These are phyloP conservation scores for Heterobasidion annosum DNA, from an alignment of 1,284 basidiomycete genomes.

Conservation along the genomic window DNA sequence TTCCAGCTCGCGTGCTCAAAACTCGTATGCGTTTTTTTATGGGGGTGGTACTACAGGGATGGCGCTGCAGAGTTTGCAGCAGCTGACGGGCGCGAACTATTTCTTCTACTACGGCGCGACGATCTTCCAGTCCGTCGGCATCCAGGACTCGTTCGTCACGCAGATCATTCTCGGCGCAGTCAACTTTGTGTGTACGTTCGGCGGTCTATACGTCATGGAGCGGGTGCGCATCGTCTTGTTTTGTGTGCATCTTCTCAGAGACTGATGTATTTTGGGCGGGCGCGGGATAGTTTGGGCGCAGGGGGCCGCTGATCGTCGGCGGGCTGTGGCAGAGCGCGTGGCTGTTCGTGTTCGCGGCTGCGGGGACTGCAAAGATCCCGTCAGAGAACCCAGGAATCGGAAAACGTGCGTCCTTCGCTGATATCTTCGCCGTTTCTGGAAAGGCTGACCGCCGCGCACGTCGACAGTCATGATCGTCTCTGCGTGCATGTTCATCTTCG, in stretches of 20 bases:
- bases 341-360: constrained; percentile 73
- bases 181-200: constrained; percentile 64
- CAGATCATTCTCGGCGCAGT: constrained; percentile 69
- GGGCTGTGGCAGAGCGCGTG: constrained; percentile 69
- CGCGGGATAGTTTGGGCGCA: constrained; percentile 42
- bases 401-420: constrained; percentile 28
- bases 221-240: constrained; percentile 25
- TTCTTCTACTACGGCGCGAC: constrained; percentile 71
- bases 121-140: constrained; percentile 61
- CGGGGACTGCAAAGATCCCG: constrained; percentile 61
- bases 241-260: background rate
- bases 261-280: background rate
- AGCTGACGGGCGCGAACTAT: constrained; percentile 67
- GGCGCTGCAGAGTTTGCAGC: constrained; percentile 65
- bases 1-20: background rate
- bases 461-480: constrained; percentile 61
- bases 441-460: constrained; percentile 2
- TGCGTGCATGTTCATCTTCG: constrained; percentile 74
- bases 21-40: no score
- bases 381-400: constrained; percentile 37
- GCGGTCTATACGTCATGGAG: constrained; percentile 65
- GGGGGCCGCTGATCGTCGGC: constrained; percentile 55
- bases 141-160: constrained; percentile 58
- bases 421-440: background rate
- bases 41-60: constrained; percentile 29